These are phyloP conservation scores for Saturnispora halmiae DNA, from an alignment of 805 yeast genomes.

Conservation along the genomic window DNA sequence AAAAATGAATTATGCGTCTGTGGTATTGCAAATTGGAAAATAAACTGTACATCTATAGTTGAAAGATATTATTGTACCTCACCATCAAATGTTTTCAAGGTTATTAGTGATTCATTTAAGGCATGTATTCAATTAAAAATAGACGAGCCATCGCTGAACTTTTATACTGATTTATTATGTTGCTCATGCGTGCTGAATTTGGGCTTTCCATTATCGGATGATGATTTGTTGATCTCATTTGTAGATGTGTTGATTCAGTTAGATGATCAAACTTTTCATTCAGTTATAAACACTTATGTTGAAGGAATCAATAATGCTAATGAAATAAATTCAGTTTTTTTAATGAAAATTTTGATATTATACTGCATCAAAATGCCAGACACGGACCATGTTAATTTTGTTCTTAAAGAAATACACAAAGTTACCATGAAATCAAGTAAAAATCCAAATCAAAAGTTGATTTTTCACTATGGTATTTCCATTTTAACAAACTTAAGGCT, in stretches of 20 bases:
- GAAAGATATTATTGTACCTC: constrained; percentile 32
- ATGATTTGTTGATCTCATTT: constrained; percentile 5
- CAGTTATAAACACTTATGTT: constrained; percentile 7
- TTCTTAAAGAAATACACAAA: constrained; percentile 1
- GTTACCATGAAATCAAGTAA: constrained; percentile 4
- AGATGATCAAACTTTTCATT: constrained; percentile 7
- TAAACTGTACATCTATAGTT: constrained; percentile 36
- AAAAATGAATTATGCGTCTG: constrained; percentile 47
- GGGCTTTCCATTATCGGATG: constrained; percentile 9
- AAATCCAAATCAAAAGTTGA: background rate
- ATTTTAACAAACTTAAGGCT: constrained; percentile 7
- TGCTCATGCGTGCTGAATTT: constrained; percentile 13
- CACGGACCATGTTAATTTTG: background rate
- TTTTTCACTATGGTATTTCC: constrained; percentile 5
- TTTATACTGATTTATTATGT: constrained; percentile 17
- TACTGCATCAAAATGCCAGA: constrained; percentile 3
- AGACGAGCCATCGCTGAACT: constrained; percentile 11
- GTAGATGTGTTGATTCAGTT: constrained; percentile 7
- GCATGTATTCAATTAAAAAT: constrained; percentile 15
- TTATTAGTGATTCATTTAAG: constrained; percentile 17
- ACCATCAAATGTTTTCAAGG: constrained; percentile 18
- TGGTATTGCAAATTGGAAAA: constrained; percentile 42
- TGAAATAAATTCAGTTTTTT: constrained; percentile 4
- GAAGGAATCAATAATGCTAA: background rate
- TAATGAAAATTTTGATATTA: constrained; percentile 5